Base-by-base conservation (phyloP, 139 green algal species). In the Picochlorum sp. region DNA sequence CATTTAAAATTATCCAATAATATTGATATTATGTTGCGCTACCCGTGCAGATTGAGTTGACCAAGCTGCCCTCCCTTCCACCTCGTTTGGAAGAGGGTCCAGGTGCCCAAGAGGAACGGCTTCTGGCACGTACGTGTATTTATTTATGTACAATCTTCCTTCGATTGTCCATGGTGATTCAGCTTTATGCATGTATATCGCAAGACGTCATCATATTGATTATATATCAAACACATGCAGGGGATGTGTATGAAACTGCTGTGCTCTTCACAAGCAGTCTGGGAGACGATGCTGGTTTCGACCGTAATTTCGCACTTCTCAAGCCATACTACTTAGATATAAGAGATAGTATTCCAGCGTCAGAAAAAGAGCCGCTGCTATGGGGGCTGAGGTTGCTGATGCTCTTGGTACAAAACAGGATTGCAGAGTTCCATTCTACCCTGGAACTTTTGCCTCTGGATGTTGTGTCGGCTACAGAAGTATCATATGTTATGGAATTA, bases 391-490 rank as follows among this genome's bases (percentile, higher is more conserved):
- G 95, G 76, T 80, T 98, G 66, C 74, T 98, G 72, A 78, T 90
- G 20, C 79, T 98, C 63, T 81, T 98, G 44, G 88, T 97, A 34
- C 80, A 91, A 50, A 97, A 97, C 74, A 79, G 92, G 49, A 96
- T 94, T 58, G 90, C 93, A 18, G 93, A 98, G 74, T 98, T 98
- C 64, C 92, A 98, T 79, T 95, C 87, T 2, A 89, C 96, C 68
- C 78, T 98, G 46, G 93, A 98, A 75, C 69, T 94, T 20, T 80
- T 97, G 18, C 61, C 80, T 2, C 23, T 78, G 16, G 62, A 93
- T 74, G 76, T 90, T 34, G 4, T 64, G 4, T 26, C 34, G 3
- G 32, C 16, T 18, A 18, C 66, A 26, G 20, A 68, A 47, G 16
- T 60, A 7, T 60, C 61, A 28, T 70, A 89, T 41, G 82, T 82